Percentiles rank a stretch among this genome's conserved stretches.
phyloP scores from a whole-genome alignment of 2,329 filamentous ascomycete species.

The Rasamsonia emersonii region DNA sequence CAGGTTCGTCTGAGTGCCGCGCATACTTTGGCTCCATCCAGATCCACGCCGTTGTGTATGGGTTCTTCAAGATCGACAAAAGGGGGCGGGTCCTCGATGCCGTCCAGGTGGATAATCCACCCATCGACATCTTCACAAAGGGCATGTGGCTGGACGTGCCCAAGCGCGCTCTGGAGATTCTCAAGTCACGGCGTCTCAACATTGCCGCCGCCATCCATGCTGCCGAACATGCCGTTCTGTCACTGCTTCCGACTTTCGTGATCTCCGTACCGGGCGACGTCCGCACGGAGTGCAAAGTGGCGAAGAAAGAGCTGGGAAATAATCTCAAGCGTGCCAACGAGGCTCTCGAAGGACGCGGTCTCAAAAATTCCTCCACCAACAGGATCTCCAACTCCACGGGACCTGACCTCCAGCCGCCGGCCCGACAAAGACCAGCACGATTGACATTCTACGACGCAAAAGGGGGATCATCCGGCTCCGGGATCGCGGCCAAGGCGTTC shows the following conservation, averaged over 20 bases:
- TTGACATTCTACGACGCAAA: conserved; percentile 94
- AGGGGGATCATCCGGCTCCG: conserved; percentile 72
- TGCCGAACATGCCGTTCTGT: conserved; percentile 83
- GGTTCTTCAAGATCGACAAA: conserved; percentile 95
- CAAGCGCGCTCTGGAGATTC: conserved; percentile 65
- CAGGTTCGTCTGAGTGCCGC: conserved; percentile 48
- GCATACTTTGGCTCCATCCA: conserved; percentile 83
- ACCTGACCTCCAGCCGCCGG: conserved; percentile 20
- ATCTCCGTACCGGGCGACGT: conserved; percentile 86
- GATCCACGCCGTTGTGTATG: conserved; percentile 82
- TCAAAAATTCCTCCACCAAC: too few species aligned
- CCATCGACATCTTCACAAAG: conserved; percentile 73
- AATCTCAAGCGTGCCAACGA: conserved; percentile 26
- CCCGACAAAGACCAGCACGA: conserved; percentile 73
- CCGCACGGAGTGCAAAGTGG: conserved; percentile 85
- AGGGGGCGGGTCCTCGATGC: conserved; percentile 80
- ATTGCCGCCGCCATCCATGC: conserved; percentile 87
- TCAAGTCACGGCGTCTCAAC: conserved; percentile 64
- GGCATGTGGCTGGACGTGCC: conserved; percentile 97
- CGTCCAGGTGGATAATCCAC: conserved; percentile 85
- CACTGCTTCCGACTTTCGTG: conserved; percentile 82
- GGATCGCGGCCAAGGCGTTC: conserved; percentile 87
- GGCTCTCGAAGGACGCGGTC: too few species aligned
- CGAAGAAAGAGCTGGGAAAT: conserved; percentile 76
- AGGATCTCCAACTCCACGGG: conserved; percentile 4